phyloP scores from a whole-genome alignment of 352 stramenopile genomes.

The Globisporangium ultimum region DNA sequence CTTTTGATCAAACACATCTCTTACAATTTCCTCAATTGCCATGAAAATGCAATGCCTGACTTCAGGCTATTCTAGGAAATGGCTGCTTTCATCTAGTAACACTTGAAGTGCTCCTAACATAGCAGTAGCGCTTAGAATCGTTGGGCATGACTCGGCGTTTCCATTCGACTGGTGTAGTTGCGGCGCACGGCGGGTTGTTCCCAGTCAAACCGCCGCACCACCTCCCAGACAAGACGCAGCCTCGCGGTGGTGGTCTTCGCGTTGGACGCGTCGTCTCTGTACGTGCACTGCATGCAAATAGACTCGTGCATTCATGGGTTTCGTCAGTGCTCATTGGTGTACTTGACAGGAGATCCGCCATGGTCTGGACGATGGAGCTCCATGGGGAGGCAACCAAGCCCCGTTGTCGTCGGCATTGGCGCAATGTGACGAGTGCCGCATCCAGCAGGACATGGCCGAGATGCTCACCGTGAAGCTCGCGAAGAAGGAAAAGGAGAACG shows the following conservation, averaged over 20 bases:
- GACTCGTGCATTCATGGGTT: neutral
- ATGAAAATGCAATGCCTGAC: too few species aligned
- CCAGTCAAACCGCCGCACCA: neutral
- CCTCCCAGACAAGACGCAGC: conserved; percentile 8
- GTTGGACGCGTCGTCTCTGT: conserved; percentile 54
- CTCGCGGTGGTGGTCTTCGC: conserved; percentile 35
- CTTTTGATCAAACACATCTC: too few species aligned
- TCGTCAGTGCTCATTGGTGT: neutral
- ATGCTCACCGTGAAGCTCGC: conserved; percentile 59
- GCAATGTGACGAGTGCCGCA: conserved; percentile 46
- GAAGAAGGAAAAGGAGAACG: conserved; percentile 61
- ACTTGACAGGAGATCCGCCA: conserved; percentile 29
- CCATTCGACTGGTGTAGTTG: neutral
- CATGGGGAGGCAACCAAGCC: conserved; percentile 14
- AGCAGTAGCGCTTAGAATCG: neutral
- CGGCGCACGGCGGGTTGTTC: neutral
- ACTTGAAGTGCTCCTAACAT: too few species aligned
- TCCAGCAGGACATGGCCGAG: conserved; percentile 60
- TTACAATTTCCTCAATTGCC: too few species aligned
- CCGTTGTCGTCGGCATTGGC: conserved; percentile 19
- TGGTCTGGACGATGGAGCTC: conserved; percentile 10
- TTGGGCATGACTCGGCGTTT: neutral
- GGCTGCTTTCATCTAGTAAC: too few species aligned
- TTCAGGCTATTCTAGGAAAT: too few species aligned
- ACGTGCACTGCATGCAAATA: conserved; percentile 6